Evolutionary conservation across 139 green algal genomes (phyloP).

Genomic region (Micromonas commoda): DNA sequence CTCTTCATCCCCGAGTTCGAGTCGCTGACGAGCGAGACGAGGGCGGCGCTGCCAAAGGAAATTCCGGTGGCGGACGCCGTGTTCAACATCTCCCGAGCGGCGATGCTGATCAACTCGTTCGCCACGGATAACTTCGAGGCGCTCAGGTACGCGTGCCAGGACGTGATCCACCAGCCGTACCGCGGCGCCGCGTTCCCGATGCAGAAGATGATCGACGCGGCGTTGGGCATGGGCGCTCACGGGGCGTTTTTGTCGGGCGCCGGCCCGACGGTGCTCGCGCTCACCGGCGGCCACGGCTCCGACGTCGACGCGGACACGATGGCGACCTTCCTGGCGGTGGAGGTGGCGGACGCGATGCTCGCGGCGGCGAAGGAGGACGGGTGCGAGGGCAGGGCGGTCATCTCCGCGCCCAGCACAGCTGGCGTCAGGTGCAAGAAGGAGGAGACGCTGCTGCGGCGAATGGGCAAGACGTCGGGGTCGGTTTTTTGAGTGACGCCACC

Average conservation of each 20-base stretch:
- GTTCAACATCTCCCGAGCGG: conserved; percentile 25
- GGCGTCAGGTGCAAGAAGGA: too few relatives aligned
- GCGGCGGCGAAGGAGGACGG: neutral
- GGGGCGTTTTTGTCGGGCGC: conserved; percentile 22
- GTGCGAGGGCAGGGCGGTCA: neutral
- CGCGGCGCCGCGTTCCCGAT: conserved; percentile 18
- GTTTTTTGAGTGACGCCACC: too few relatives aligned
- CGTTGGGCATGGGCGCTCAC: neutral
- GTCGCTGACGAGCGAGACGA: conserved; percentile 20
- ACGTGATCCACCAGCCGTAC: conserved; percentile 22
- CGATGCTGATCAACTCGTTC: conserved; percentile 25
- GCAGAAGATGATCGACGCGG: conserved; percentile 4
- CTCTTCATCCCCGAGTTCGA: conserved; percentile 29
- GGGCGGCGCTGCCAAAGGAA: conserved; percentile 20
- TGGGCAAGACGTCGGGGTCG: too few relatives aligned
- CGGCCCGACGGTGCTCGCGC: conserved; percentile 27
- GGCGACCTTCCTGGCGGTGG: neutral
- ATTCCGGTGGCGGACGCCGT: neutral
- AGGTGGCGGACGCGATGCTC: conserved; percentile 22
- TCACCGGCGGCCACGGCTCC: conserved; percentile 15
- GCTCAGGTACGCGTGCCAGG: conserved; percentile 10
- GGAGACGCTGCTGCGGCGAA: too few relatives aligned
- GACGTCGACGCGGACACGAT: conserved; percentile 9
- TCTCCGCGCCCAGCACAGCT: neutral
- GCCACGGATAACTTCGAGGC: conserved; percentile 6